These are phyloP conservation scores for Chaetomiaceae sp. DNA, from an alignment of 2,329 filamentous ascomycete genomes.

Conservation along the genomic window DNA sequence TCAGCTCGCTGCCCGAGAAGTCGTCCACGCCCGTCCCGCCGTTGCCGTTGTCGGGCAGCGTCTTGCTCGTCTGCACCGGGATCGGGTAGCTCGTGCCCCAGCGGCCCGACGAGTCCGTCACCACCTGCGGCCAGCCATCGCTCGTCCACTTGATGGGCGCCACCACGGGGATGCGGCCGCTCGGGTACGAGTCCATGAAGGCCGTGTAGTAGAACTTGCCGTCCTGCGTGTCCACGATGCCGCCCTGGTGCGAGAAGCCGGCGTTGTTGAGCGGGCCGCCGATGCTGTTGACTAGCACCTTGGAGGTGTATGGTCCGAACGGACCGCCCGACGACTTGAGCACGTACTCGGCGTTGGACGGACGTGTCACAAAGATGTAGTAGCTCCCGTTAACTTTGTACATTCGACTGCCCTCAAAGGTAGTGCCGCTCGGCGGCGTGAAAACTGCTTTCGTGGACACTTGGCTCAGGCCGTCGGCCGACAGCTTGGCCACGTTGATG, in stretches of 20 bases:
- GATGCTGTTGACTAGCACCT: slow-evolving; percentile 39
- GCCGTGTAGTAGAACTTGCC: slow-evolving; percentile 55
- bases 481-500: slow-evolving; percentile 46
- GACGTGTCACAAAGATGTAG: slow-evolving; percentile 43
- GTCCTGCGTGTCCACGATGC: slow-evolving; percentile 44
- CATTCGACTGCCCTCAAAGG: slow-evolving; percentile 48
- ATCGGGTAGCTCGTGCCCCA: too few relatives aligned
- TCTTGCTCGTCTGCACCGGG: too few relatives aligned
- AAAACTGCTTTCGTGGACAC: slow-evolving; percentile 41
- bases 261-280: slow-evolving; percentile 38
- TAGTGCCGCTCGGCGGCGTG: slow-evolving; percentile 23
- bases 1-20: slow-evolving; percentile 38
- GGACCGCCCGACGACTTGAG: slow-evolving; percentile 40
- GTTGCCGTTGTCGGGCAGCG: too few relatives aligned
- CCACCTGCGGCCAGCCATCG: slow-evolving; percentile 45
- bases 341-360: slow-evolving; percentile 38
- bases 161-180: slow-evolving; percentile 50
- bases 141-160: slow-evolving; percentile 47
- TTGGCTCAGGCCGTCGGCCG: slow-evolving; percentile 40
- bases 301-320: slow-evolving; percentile 47
- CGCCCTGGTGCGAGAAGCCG: slow-evolving; percentile 49
- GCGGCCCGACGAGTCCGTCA: too few relatives aligned
- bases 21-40: slow-evolving; percentile 38
- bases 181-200: slow-evolving; percentile 50
- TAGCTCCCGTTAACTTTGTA: slow-evolving; percentile 52